Percentiles rank a stretch among this genome's conserved stretches.
Evolutionary conservation across 2,329 filamentous ascomycete species (phyloP).

Genomic region (Neofusicoccum umdonicola): DNA sequence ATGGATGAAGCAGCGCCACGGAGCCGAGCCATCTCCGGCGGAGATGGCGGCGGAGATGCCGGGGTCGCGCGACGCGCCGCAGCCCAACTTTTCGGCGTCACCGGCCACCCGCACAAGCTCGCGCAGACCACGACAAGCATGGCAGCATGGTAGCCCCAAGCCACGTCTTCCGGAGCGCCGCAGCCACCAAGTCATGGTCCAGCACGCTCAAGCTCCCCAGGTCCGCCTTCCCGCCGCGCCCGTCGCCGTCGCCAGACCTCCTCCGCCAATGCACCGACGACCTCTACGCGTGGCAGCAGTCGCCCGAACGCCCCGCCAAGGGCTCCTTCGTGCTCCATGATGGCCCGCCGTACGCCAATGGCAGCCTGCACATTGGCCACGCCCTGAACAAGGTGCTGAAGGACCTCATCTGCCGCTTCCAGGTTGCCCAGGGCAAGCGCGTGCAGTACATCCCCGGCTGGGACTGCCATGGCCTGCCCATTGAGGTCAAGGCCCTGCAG

Average conservation of each 20-base stretch:
- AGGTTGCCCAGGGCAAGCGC: slow-evolving; percentile 72
- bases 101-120: background rate
- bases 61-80: background rate
- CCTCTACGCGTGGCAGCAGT: slow-evolving; percentile 82
- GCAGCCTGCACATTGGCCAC: slow-evolving; percentile 85
- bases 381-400: slow-evolving; percentile 96
- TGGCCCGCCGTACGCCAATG: slow-evolving; percentile 96
- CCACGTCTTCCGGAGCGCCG: slow-evolving; percentile 13
- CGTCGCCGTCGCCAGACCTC: slow-evolving; percentile 47
- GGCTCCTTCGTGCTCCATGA: slow-evolving; percentile 79
- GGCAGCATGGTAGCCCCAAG: slow-evolving; percentile 19
- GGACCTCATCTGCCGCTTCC: slow-evolving; percentile 81
- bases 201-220: slow-evolving; percentile 48
- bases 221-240: slow-evolving; percentile 50
- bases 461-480: slow-evolving; percentile 97
- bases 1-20: too few species aligned
- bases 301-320: slow-evolving; percentile 42
- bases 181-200: slow-evolving; percentile 29
- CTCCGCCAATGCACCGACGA: slow-evolving; percentile 79
- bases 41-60: background rate
- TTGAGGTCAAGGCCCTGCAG: slow-evolving; percentile 91
- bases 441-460: slow-evolving; percentile 87
- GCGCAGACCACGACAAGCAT: slow-evolving; percentile 5
- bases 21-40: slow-evolving; percentile 1
- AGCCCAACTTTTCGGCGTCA: background rate